Evolutionary conservation across 2,329 filamentous ascomycete genomes (phyloP).

Genomic region (Fusarium multiceps): DNA sequence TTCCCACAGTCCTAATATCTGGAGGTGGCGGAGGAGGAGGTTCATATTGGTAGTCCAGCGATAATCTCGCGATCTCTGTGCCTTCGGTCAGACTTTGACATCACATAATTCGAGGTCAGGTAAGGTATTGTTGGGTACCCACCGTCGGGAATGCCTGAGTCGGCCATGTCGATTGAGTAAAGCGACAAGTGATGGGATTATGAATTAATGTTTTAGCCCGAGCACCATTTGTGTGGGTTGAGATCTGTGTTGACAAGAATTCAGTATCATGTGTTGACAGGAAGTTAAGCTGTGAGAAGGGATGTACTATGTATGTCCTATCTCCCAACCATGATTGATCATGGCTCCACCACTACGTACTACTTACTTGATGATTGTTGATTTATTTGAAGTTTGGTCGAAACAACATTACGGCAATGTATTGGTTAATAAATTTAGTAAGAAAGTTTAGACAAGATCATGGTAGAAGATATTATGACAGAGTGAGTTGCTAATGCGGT

Average conservation of each 20-base stretch:
- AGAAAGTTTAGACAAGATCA: not conserved
- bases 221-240: not conserved
- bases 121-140: conserved; percentile 29
- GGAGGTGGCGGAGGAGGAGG: conserved; percentile 52
- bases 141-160: conserved; percentile 54
- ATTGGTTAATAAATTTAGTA: not conserved
- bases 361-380: conserved; percentile 8
- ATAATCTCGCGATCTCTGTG: conserved; percentile 57
- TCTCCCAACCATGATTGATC: conserved; percentile 15
- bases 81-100: conserved; percentile 44
- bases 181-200: conserved; percentile 30
- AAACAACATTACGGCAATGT: not conserved
- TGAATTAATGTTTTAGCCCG: conserved; percentile 4
- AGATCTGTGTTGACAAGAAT: not conserved
- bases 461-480: not conserved
- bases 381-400: not conserved
- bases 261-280: conserved; percentile 25
- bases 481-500: conserved; percentile 13
- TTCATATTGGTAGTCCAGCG: conserved; percentile 51
- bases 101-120: conserved; percentile 5
- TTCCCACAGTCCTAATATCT: conserved; percentile 58
- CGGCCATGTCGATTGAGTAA: conserved; percentile 47
- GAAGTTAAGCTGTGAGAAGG: conserved; percentile 26
- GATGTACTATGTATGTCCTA: conserved; percentile 7
- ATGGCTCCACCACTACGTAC: conserved; percentile 32